Evolutionary conservation across 306 rosid genomes (phyloP).

Genomic region (Leucaena leucocephala): DNA sequence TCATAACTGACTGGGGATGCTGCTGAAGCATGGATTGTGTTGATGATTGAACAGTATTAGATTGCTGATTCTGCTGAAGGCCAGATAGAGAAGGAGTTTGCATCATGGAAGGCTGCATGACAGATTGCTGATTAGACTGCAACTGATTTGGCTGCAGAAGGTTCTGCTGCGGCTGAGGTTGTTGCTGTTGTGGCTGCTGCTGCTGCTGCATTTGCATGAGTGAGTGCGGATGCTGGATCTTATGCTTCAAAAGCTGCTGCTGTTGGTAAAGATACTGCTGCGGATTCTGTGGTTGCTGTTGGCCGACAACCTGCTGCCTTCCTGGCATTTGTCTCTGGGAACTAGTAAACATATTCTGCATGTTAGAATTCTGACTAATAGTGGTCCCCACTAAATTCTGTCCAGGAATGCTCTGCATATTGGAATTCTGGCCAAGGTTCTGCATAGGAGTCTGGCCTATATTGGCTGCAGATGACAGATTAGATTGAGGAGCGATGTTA

Average conservation of each 20-base stretch:
- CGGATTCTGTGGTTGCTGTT: slow-evolving; percentile 73
- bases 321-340: slow-evolving; percentile 85
- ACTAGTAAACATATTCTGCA: slow-evolving; percentile 62
- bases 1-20: slow-evolving; percentile 73
- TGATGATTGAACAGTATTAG: slow-evolving; percentile 72
- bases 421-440: slow-evolving; percentile 72
- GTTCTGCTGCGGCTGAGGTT: slow-evolving; percentile 70
- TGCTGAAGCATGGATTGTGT: slow-evolving; percentile 84
- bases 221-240: slow-evolving; percentile 52
- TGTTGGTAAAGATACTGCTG: slow-evolving; percentile 67
- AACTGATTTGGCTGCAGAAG: slow-evolving; percentile 77
- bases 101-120: slow-evolving; percentile 67
- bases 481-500: slow-evolving; percentile 57
- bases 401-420: slow-evolving; percentile 67
- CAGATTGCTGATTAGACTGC: slow-evolving; percentile 86
- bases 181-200: slow-evolving; percentile 56
- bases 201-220: slow-evolving; percentile 55
- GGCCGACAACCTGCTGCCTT: slow-evolving; percentile 76
- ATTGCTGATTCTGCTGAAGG: slow-evolving; percentile 80
- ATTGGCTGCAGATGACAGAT: slow-evolving; percentile 58
- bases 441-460: slow-evolving; percentile 65
- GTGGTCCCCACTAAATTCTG: slow-evolving; percentile 72
- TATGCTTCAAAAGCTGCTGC: slow-evolving; percentile 73
- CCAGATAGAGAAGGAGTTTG: slow-evolving; percentile 61
- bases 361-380: slow-evolving; percentile 75